These are phyloP conservation scores for Flaveria ramosissima DNA, from an alignment of 129 eudicot species.

Conservation along the genomic window DNA sequence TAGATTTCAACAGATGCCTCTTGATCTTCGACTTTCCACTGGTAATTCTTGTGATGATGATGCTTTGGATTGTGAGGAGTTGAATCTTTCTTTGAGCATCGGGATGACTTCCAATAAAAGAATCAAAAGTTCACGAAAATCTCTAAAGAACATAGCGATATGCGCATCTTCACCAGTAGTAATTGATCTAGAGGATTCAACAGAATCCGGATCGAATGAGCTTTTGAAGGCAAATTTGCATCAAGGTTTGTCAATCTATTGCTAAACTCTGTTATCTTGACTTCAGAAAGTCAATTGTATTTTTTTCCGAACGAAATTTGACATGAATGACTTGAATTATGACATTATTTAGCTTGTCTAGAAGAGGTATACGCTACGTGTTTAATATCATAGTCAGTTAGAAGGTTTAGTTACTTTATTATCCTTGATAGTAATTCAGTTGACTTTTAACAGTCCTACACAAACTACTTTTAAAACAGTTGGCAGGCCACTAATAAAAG, in stretches of 20 bases:
- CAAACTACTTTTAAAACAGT: not conserved
- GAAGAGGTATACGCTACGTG: not conserved
- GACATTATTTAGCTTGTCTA: not conserved
- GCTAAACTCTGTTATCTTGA: not conserved
- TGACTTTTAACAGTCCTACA: conserved; percentile 18
- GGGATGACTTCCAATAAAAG: conserved; percentile 37
- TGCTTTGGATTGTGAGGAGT: conserved; percentile 38
- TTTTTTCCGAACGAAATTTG: not conserved
- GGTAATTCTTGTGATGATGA: conserved; percentile 27
- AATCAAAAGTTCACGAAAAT: conserved; percentile 19
- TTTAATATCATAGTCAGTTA: conserved; percentile 7
- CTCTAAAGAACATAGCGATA: conserved; percentile 33
- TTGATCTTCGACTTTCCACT: conserved; percentile 32
- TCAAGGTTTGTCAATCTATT: conserved; percentile 26
- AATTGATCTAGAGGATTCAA: conserved; percentile 53
- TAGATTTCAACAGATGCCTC: conserved; percentile 34
- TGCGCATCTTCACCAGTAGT: conserved; percentile 23
- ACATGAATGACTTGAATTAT: not conserved
- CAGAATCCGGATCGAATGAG: conserved; percentile 26
- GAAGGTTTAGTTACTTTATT: conserved; percentile 9
- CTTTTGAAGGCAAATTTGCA: conserved; percentile 11
- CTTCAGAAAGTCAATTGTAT: not conserved
- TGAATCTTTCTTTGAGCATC: conserved; percentile 53
- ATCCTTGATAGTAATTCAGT: not conserved
- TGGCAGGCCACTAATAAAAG: conserved; percentile 22